Evolutionary conservation across 164 flowering plant genomes (phyloP).

Genomic region (Euptelea pleiosperma): DNA sequence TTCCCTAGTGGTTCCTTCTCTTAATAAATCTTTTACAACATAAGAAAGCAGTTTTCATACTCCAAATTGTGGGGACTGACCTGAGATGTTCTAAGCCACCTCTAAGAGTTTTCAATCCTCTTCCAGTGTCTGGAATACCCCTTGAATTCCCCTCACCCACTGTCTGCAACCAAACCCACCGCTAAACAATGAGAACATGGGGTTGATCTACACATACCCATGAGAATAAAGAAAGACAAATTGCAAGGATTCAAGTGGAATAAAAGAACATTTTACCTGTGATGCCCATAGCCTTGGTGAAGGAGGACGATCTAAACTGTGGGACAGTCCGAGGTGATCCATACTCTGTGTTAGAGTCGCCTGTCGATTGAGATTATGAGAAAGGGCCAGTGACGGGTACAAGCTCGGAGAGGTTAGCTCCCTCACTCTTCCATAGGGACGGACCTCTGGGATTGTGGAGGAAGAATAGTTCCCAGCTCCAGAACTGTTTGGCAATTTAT

Average conservation of each 20-base stretch:
- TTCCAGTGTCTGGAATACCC: constrained; percentile 36
- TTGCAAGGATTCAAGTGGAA: not conserved
- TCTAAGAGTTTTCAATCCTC: constrained; percentile 42
- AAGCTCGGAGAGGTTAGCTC: constrained; percentile 34
- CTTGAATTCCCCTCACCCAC: constrained; percentile 34
- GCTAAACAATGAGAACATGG: not conserved
- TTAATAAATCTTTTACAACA: too few species aligned
- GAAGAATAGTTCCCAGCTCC: constrained; percentile 33
- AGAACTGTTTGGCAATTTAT: constrained; percentile 24
- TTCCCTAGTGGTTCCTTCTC: too few species aligned
- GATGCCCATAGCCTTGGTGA: constrained; percentile 52
- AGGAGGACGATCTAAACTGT: constrained; percentile 32
- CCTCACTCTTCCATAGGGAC: constrained; percentile 40
- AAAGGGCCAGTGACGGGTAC: constrained; percentile 27
- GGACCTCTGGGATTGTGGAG: constrained; percentile 31
- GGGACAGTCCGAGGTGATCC: constrained; percentile 50
- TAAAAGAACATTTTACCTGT: constrained; percentile 37
- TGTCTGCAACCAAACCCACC: constrained; percentile 34
- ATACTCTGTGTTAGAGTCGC: constrained; percentile 34
- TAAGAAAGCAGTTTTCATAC: too few species aligned
- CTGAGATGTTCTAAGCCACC: constrained; percentile 68
- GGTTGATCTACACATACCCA: not conserved
- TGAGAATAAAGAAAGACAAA: not conserved
- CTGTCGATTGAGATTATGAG: constrained; percentile 32
- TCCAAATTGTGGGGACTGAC: too few species aligned